Evolutionary conservation across 345 rosid genomes (phyloP).

Genomic region (Microcos paniculata): DNA sequence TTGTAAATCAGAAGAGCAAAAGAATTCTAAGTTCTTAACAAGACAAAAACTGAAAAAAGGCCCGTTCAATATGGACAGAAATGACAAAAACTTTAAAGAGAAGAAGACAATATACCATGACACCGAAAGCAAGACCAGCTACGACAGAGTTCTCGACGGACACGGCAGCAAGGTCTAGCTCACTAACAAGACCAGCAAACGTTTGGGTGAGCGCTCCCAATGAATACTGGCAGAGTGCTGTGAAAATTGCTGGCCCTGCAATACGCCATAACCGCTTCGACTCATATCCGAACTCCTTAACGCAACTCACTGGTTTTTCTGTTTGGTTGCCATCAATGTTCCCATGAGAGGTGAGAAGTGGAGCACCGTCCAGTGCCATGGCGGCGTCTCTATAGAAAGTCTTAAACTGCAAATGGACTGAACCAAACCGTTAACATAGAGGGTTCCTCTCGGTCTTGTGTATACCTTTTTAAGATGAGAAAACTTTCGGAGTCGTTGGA

Average conservation of each 20-base stretch:
- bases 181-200: conserved; percentile 69
- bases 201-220: conserved; percentile 92
- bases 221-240: conserved; percentile 70
- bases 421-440: background rate
- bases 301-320: conserved; percentile 1
- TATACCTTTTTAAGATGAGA: background rate
- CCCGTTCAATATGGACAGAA: background rate
- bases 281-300: conserved; percentile 58
- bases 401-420: background rate
- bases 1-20: background rate
- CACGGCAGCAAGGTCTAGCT: conserved; percentile 84
- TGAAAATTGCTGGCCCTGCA: conserved; percentile 91
- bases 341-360: background rate
- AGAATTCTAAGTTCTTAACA: background rate
- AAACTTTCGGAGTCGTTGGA: background rate
- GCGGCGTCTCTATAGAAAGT: background rate
- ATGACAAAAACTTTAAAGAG: background rate
- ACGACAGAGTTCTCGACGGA: conserved; percentile 86
- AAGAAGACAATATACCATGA: conserved; percentile 54
- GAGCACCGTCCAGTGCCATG: conserved; percentile 13
- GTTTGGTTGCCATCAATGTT: background rate
- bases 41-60: background rate
- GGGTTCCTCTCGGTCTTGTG: background rate
- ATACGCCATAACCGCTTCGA: conserved; percentile 74
- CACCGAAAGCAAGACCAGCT: conserved; percentile 82